These are phyloP conservation scores for Aspergillus saccharolyticus DNA, from an alignment of 495 filamentous ascomycete genomes.

Conservation along the genomic window DNA sequence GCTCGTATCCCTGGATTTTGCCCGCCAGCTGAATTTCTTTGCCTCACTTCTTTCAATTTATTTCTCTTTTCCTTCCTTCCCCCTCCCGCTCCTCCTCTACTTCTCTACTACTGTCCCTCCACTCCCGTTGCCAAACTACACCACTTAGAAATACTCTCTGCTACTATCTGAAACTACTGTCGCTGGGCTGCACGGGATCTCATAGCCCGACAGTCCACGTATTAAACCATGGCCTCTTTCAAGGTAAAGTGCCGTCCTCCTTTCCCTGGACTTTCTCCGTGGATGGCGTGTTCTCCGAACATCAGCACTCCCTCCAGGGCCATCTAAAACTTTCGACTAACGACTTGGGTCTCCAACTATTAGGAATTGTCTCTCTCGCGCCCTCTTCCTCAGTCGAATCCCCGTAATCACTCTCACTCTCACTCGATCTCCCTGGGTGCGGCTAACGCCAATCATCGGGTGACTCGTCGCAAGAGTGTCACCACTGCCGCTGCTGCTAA, in stretches of 20 bases:
- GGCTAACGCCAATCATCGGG: constrained; percentile 73
- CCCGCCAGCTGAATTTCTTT: constrained; percentile 10
- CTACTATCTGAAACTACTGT: constrained; percentile 15
- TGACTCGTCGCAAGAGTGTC: constrained; percentile 91
- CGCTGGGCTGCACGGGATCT: constrained; percentile 32
- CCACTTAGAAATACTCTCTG: neutral
- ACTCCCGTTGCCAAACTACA: neutral
- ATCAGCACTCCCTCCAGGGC: constrained; percentile 1
- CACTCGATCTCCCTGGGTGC: constrained; percentile 77
- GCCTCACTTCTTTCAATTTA: constrained; percentile 4
- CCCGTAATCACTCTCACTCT: constrained; percentile 77
- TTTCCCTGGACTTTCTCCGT: neutral
- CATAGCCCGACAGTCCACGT: constrained; percentile 29
- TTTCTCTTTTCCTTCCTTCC: constrained; percentile 6
- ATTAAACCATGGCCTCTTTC: constrained; percentile 44
- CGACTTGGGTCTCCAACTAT: neutral
- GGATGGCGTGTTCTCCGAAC: neutral
- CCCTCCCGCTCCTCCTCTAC: constrained; percentile 1
- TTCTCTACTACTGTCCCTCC: neutral
- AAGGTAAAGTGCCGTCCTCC: constrained; percentile 29
- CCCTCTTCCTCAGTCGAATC: constrained; percentile 44
- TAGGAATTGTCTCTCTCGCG: constrained; percentile 46
- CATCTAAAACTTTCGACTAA: constrained; percentile 11
- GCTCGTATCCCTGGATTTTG: constrained; percentile 10
- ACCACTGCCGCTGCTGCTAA: constrained; percentile 70